A percentile compares a stretch with the other conserved stretches of the same genome.
These are phyloP conservation scores for Metahyphopichia silvanorum DNA, from an alignment of 805 yeast genomes.

Conservation along the genomic window DNA sequence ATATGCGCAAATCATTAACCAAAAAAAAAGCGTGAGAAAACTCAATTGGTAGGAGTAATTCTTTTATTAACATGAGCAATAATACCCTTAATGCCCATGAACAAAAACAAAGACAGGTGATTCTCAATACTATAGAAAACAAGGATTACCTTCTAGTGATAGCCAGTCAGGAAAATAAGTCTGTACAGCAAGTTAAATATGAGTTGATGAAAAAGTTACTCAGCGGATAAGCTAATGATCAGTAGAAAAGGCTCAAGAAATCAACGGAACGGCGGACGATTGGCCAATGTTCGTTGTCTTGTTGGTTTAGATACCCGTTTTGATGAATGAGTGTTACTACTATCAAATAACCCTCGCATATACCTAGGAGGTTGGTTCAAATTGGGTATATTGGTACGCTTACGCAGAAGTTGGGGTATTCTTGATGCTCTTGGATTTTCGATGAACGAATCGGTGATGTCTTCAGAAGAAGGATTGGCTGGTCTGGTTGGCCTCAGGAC, in stretches of 20 bases:
- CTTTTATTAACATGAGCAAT: neutral
- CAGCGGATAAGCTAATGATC: neutral
- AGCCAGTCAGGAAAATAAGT: constrained; percentile 40
- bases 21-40: no score
- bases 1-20: no score
- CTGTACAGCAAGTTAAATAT: constrained; percentile 40
- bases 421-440: constrained; percentile 20
- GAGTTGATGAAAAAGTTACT: constrained; percentile 33
- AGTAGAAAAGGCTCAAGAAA: neutral
- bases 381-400: constrained; percentile 25
- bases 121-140: constrained; percentile 38
- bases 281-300: neutral
- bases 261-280: constrained; percentile 1
- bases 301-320: neutral
- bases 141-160: constrained; percentile 33
- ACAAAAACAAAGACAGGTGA: constrained; percentile 28
- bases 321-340: constrained; percentile 5
- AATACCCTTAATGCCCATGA: constrained; percentile 13
- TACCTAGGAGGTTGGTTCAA: constrained; percentile 43
- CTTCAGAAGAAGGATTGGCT: constrained; percentile 11
- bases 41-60: no score
- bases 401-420: constrained; percentile 17
- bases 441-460: constrained; percentile 27
- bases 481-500: constrained; percentile 2
- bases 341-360: constrained; percentile 35